Evolutionary conservation across 2,329 filamentous ascomycete genomes (phyloP).

Genomic region (Venturia effusa): DNA sequence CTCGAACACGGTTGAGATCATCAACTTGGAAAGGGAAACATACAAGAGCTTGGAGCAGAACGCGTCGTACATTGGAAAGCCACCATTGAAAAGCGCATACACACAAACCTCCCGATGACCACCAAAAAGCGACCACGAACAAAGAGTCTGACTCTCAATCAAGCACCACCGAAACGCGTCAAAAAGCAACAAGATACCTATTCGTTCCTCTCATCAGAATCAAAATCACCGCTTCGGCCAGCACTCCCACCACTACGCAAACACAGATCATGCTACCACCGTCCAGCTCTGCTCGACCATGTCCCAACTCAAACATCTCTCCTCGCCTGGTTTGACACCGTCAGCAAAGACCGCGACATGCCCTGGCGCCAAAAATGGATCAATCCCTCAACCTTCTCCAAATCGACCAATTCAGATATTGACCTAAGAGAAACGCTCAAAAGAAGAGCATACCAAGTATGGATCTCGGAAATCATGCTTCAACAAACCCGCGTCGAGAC

Average conservation of each 20-base stretch:
- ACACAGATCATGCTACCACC: slow-evolving; percentile 22
- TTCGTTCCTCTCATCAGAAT: background rate
- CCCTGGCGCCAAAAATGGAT: slow-evolving; percentile 45
- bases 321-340: slow-evolving; percentile 22
- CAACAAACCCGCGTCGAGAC: slow-evolving; percentile 54
- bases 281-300: slow-evolving; percentile 20
- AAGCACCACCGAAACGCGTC: background rate
- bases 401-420: slow-evolving; percentile 13
- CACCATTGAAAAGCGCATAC: background rate
- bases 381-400: slow-evolving; percentile 30
- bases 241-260: slow-evolving; percentile 20
- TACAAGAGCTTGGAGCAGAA: background rate
- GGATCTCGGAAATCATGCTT: slow-evolving; percentile 58
- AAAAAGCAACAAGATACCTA: background rate
- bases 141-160: background rate
- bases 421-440: slow-evolving; percentile 36
- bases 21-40: background rate
- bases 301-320: slow-evolving; percentile 16
- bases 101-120: background rate
- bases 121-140: background rate
- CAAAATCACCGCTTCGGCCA: background rate
- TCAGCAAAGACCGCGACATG: slow-evolving; percentile 24
- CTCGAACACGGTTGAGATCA: background rate
- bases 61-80: background rate
- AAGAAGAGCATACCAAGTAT: slow-evolving; percentile 52